Percentiles rank a stretch among this genome's conserved stretches.
Evolutionary conservation across 2,329 filamentous ascomycete genomes (phyloP).

Genomic region (Xylariaceae sp.): DNA sequence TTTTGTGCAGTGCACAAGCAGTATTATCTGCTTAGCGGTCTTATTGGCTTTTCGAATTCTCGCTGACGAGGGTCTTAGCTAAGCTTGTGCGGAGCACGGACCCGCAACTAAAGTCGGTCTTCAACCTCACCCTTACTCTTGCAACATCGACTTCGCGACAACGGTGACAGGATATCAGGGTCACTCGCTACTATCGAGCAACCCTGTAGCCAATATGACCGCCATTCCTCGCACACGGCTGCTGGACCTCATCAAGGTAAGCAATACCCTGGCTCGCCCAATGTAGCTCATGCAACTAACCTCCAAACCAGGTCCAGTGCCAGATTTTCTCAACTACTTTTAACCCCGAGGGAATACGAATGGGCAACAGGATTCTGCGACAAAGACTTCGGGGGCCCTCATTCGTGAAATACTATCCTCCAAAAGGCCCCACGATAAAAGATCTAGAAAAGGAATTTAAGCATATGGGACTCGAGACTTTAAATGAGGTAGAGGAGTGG

Average conservation of each 20-base stretch:
- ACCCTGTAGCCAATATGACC: slow-evolving; percentile 44
- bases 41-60: neutral
- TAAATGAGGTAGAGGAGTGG: slow-evolving; percentile 74
- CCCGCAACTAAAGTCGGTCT: slow-evolving; percentile 5
- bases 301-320: slow-evolving; percentile 67
- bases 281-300: slow-evolving; percentile 14
- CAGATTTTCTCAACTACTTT: slow-evolving; percentile 85
- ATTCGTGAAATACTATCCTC: slow-evolving; percentile 84
- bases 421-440: slow-evolving; percentile 54
- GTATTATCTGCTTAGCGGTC: neutral
- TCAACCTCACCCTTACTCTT: slow-evolving; percentile 5
- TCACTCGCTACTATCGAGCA: slow-evolving; percentile 6
- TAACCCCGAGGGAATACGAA: slow-evolving; percentile 77
- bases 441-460: slow-evolving; percentile 71
- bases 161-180: slow-evolving; percentile 2
- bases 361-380: slow-evolving; percentile 88
- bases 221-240: slow-evolving; percentile 59
- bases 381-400: slow-evolving; percentile 82
- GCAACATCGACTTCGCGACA: slow-evolving; percentile 8
- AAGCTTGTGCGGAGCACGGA: neutral
- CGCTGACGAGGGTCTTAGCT: too few species aligned
- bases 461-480: slow-evolving; percentile 63
- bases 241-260: slow-evolving; percentile 75
- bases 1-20: too few species aligned
- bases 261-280: neutral